Base-by-base conservation (phyloP, 441 rosid genomes). In the Gossypium trilobum region DNA sequence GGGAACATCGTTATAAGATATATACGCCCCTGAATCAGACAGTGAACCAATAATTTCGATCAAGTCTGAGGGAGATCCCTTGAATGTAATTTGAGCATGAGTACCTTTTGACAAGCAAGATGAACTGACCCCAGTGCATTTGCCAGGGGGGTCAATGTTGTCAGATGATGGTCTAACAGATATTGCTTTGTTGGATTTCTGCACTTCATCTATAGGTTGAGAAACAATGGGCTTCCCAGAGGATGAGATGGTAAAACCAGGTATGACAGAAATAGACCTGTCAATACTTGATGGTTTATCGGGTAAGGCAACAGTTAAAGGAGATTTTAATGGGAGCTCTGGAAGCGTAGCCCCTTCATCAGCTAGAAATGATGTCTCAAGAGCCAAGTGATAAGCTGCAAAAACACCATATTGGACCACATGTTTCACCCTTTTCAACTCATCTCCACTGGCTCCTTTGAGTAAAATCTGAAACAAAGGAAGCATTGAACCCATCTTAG, bases 271-370 rank as follows among this genome's bases (percentile, higher is more conserved):
- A 73, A 89, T 88, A 29, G 92, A 89, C 74, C 92, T 79, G 71
- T 85, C 87, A 56, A 88, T 80, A 60, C 82, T 66, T 70, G 83
- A 78, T 72, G 87, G 84, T 75, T 89, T 89, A 80, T 83, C 86
- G 16, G 92, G 95, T 72, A 89, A 79, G 23, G 87, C 95, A 78
- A 89, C 89, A 2, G 88, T 88, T 73, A 89, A 84, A 36, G 91
- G 92, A 74, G 89, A 84, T 74, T 78, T 83, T 61, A 89, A 77
- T 71, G 88, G 91, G 77, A 85, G 86, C 71, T 89, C 91, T 13
- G 89, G 92, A 75, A 87, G 87, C 8, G 89, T 83, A 76, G 95
- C 95, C 62, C 95, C 86, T 84, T 89, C 95, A 82, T 89, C 95
- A 51, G 92, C 95, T 67, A 88, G 81, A 77, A 87, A 89, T 10